A percentile compares a stretch with the other conserved stretches of the same genome.
phyloP scores from a whole-genome alignment of 202 grass and related monocot species.

The Carex arenaria region DNA sequence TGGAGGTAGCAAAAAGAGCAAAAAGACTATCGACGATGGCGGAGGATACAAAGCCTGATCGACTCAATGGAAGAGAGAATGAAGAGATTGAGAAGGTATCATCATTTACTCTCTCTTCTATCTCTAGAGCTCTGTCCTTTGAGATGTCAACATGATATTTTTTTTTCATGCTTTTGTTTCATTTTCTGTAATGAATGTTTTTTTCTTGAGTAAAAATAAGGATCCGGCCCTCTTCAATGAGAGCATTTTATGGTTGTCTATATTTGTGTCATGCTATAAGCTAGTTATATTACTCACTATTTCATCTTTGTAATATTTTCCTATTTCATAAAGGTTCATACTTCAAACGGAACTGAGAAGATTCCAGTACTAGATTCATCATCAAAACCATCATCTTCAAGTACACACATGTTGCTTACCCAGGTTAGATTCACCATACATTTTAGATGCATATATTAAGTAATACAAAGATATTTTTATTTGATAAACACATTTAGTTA shows the following conservation, averaged over 20 bases:
- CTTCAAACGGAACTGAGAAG: constrained; percentile 26
- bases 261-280: background rate
- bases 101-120: background rate
- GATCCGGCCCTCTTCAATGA: too few species aligned
- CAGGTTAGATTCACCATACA: constrained; percentile 31
- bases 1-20: constrained; percentile 24
- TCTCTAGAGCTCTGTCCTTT: background rate
- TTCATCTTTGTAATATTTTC: background rate
- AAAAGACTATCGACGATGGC: background rate
- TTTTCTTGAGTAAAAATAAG: too few species aligned
- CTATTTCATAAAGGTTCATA: constrained; percentile 34
- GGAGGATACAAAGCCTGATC: constrained; percentile 6
- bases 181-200: background rate
- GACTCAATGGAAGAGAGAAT: background rate
- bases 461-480: background rate
- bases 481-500: constrained; percentile 30
- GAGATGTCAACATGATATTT: background rate
- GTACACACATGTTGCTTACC: constrained; percentile 19
- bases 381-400: constrained; percentile 29
- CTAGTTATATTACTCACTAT: background rate
- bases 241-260: background rate
- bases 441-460: background rate
- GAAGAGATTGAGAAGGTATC: constrained; percentile 11
- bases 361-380: constrained; percentile 20
- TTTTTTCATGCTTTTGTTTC: background rate